Percentiles rank a stretch among this genome's conserved stretches.
These are phyloP conservation scores for Hypoxylon sp. DNA, from an alignment of 2,329 filamentous ascomycete species.

Conservation along the genomic window DNA sequence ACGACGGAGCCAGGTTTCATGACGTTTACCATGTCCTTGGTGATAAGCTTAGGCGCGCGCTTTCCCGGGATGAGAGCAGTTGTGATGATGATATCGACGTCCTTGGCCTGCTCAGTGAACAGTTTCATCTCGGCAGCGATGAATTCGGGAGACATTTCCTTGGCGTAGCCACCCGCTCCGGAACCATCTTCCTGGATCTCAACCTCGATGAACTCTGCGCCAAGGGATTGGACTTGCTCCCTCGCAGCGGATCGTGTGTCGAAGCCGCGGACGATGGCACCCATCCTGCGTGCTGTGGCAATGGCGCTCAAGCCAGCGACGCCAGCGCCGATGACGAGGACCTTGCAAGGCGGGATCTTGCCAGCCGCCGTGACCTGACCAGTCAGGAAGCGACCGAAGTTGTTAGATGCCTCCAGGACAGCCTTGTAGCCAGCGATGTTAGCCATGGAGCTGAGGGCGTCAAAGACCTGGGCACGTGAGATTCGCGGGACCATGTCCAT, in stretches of 20 bases:
- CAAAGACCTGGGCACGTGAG: conserved; percentile 86
- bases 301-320: conserved; percentile 90
- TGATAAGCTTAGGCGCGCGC: conserved; percentile 84
- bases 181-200: conserved; percentile 84
- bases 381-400: conserved; percentile 86
- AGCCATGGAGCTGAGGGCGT: conserved; percentile 90
- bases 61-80: conserved; percentile 90
- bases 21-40: conserved; percentile 76
- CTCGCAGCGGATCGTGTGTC: conserved; percentile 88
- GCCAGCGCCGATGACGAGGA: conserved; percentile 88
- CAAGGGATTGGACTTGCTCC: conserved; percentile 89
- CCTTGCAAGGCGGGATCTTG: conserved; percentile 89
- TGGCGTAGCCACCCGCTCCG: conserved; percentile 86
- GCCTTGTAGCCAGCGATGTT: conserved; percentile 96
- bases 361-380: conserved; percentile 91
- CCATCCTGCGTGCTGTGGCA: conserved; percentile 83
- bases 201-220: conserved; percentile 89
- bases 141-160: conserved; percentile 94
- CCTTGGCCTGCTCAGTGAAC: conserved; percentile 84
- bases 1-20: conserved; percentile 93
- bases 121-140: conserved; percentile 93
- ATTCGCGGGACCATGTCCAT: conserved; percentile 96
- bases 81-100: conserved; percentile 92
- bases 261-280: conserved; percentile 88
- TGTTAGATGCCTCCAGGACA: conserved; percentile 86